These are phyloP conservation scores for Pochonia chlamydosporia DNA, from an alignment of 2,329 filamentous ascomycete species.

Conservation along the genomic window DNA sequence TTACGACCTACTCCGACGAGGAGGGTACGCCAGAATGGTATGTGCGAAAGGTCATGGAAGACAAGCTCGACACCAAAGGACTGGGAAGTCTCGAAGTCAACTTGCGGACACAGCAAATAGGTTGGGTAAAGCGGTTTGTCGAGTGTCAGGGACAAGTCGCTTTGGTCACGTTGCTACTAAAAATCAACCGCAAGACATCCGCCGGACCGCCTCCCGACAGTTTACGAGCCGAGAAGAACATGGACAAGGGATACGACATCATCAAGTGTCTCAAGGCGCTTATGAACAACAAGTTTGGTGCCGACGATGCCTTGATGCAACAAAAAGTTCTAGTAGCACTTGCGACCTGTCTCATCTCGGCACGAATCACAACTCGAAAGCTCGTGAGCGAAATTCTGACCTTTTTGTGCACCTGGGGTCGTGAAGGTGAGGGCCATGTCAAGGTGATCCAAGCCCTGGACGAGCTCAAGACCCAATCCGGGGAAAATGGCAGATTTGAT, in stretches of 20 bases:
- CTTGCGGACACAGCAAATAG: constrained; percentile 90
- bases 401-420: constrained; percentile 91
- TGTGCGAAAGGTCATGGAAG: constrained; percentile 93
- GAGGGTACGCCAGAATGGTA: constrained; percentile 98
- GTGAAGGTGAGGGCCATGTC: constrained; percentile 75
- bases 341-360: constrained; percentile 79
- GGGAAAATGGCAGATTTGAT: constrained; percentile 93
- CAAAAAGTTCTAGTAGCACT: constrained; percentile 86
- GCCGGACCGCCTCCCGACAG: constrained; percentile 62
- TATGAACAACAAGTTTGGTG: constrained; percentile 99
- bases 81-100: constrained; percentile 92
- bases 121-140: constrained; percentile 94
- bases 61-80: constrained; percentile 85
- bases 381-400: constrained; percentile 94
- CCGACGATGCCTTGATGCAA: constrained; percentile 87
- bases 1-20: constrained; percentile 78
- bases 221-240: constrained; percentile 63
- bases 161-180: constrained; percentile 85
- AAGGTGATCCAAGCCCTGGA: constrained; percentile 94
- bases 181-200: constrained; percentile 84
- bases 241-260: constrained; percentile 93
- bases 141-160: constrained; percentile 97
- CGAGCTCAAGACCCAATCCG: constrained; percentile 78
- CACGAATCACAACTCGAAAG: constrained; percentile 85
- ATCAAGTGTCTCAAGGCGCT: constrained; percentile 94